phyloP scores from a whole-genome alignment of 148 eudicot genomes.

The Camellia lanceoleosa region DNA sequence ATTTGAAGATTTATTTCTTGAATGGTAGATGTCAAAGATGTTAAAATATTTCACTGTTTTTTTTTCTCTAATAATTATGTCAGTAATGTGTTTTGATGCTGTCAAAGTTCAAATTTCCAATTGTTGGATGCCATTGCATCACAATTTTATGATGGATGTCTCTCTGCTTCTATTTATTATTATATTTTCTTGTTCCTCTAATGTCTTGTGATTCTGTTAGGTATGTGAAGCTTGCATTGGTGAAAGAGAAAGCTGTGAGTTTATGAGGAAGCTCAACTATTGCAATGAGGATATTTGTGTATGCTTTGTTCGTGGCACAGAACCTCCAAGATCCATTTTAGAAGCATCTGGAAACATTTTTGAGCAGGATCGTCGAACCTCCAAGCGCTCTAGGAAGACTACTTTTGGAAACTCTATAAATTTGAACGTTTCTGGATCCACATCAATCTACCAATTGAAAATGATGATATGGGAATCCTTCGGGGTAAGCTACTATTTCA shows the following conservation, averaged over 20 bases:
- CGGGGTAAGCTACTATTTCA: conserved; percentile 67
- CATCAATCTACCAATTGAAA: conserved; percentile 80
- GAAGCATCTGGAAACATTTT: conserved; percentile 68
- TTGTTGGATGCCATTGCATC: neutral
- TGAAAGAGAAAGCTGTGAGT: conserved; percentile 84
- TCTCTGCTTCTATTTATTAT: neutral
- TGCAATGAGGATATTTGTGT: conserved; percentile 83
- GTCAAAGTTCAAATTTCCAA: neutral
- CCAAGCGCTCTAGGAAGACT: conserved; percentile 92
- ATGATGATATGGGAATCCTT: conserved; percentile 99
- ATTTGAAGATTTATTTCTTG: neutral
- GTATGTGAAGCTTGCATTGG: conserved; percentile 93
- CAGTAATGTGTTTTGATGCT: neutral
- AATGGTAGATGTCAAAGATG: neutral
- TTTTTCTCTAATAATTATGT: neutral
- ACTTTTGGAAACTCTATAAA: conserved; percentile 70
- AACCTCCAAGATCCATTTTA: conserved; percentile 84
- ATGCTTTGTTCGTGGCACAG: conserved; percentile 81
- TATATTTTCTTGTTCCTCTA: neutral
- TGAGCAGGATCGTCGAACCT: conserved; percentile 81
- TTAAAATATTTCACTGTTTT: neutral
- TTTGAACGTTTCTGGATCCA: conserved; percentile 87
- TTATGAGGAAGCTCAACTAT: conserved; percentile 83
- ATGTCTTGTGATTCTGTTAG: conserved; percentile 30
- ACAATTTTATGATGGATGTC: neutral